These are phyloP conservation scores for Leccinum griseonigrum DNA, from an alignment of 1,284 basidiomycete genomes.

Conservation along the genomic window DNA sequence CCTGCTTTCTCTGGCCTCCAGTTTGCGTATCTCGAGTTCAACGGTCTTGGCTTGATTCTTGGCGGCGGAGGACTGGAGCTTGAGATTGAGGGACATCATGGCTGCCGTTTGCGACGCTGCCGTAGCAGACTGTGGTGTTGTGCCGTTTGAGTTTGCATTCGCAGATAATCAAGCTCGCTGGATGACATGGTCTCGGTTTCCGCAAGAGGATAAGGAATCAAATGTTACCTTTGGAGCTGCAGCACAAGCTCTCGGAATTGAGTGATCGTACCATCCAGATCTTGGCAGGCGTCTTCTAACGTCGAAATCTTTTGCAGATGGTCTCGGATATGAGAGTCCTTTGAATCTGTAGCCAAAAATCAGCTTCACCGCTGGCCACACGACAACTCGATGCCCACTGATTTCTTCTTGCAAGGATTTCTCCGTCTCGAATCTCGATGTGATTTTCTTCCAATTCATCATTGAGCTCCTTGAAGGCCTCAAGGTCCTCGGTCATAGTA, in stretches of 20 bases:
- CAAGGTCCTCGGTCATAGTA: slow-evolving; percentile 87
- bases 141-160: slow-evolving; percentile 80
- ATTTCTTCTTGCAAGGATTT: slow-evolving; percentile 90
- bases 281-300: slow-evolving; percentile 77
- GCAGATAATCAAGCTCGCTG: slow-evolving; percentile 82
- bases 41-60: slow-evolving; percentile 89
- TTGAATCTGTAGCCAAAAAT: slow-evolving; percentile 51
- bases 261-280: slow-evolving; percentile 82
- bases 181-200: slow-evolving; percentile 3
- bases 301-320: slow-evolving; percentile 60
- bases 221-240: slow-evolving; percentile 71
- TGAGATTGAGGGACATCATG: slow-evolving; percentile 90
- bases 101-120: slow-evolving; percentile 75
- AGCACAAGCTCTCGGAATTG: slow-evolving; percentile 91
- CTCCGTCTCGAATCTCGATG: slow-evolving; percentile 72
- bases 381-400: slow-evolving; percentile 44
- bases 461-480: slow-evolving; percentile 92
- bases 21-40: slow-evolving; percentile 80
- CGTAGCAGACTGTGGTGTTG: slow-evolving; percentile 73
- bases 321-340: slow-evolving; percentile 68
- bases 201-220: not conserved
- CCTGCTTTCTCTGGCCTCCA: slow-evolving; percentile 79
- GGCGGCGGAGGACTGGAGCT: slow-evolving; percentile 82
- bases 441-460: slow-evolving; percentile 99
- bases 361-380: not conserved